Conservation (phyloP, 2,329 filamentous ascomycete species). For the Trichoderma cornu-damae region DNA sequence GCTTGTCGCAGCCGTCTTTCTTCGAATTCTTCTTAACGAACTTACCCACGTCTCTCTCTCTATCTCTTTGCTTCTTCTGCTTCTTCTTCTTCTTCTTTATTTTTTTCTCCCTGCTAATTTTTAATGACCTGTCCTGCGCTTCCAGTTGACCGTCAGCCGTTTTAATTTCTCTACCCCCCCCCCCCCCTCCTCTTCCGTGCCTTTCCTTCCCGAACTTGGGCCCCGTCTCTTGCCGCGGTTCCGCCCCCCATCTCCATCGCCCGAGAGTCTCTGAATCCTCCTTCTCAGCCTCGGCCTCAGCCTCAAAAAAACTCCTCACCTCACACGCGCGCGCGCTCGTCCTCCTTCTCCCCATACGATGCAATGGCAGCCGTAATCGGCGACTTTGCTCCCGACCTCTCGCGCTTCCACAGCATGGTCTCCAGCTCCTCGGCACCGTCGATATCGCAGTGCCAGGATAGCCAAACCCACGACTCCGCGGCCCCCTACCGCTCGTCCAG, state of each 20-base stretch:
- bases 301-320: not conserved
- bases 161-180: too few relatives aligned
- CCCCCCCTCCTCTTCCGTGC: not conserved
- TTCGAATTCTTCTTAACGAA: slow-evolving; percentile 11
- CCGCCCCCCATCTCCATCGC: not conserved
- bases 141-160: slow-evolving; percentile 13
- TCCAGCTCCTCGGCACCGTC: slow-evolving; percentile 38
- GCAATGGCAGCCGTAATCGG: slow-evolving; percentile 61
- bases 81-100: too few relatives aligned
- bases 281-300: not conserved
- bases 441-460: slow-evolving; percentile 27
- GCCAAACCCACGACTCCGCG: slow-evolving; percentile 32
- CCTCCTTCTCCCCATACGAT: slow-evolving; percentile 27
- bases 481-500: slow-evolving; percentile 18
- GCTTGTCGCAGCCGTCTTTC: slow-evolving; percentile 11
- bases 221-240: slow-evolving; percentile 10
- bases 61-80: too few relatives aligned
- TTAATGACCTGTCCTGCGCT: slow-evolving; percentile 17
- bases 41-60: slow-evolving; percentile 6
- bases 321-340: slow-evolving; percentile 2
- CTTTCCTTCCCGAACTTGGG: not conserved
- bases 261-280: not conserved
- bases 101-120: too few relatives aligned
- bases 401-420: slow-evolving; percentile 68
- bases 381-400: slow-evolving; percentile 69